Evolutionary conservation across 768 basidiomycete species (phyloP).

Genomic region (Russula vinacea): DNA sequence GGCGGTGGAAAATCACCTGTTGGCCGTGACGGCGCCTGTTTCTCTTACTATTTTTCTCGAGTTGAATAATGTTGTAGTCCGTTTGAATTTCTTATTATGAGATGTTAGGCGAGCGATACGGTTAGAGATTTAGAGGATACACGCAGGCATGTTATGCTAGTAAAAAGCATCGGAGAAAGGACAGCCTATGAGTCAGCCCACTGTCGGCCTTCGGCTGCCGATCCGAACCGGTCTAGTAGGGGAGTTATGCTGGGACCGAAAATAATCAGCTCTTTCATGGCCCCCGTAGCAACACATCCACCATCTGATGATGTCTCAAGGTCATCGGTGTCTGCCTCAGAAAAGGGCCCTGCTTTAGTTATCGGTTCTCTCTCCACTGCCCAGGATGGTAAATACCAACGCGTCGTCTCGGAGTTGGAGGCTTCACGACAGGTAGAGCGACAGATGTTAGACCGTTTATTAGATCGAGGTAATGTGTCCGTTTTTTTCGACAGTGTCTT

Average conservation of each 20-base stretch:
- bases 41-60: not conserved
- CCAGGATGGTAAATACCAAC: slow-evolving; percentile 75
- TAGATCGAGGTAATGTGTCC: slow-evolving; percentile 64
- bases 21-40: not conserved
- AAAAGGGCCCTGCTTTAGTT: slow-evolving; percentile 55
- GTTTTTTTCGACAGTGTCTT: slow-evolving; percentile 11
- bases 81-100: slow-evolving; percentile 2
- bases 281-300: slow-evolving; percentile 55
- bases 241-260: not conserved
- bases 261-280: slow-evolving; percentile 42
- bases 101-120: not conserved
- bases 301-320: slow-evolving; percentile 26
- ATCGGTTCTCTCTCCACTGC: slow-evolving; percentile 79
- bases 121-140: too few species aligned
- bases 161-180: too few species aligned
- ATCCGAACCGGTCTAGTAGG: not conserved
- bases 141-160: too few species aligned
- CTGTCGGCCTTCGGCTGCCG: not conserved
- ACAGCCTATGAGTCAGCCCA: too few species aligned
- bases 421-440: slow-evolving; percentile 59
- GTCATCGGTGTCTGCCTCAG: slow-evolving; percentile 31
- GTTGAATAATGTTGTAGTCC: slow-evolving; percentile 8
- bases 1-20: not conserved
- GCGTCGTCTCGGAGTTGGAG: slow-evolving; percentile 59
- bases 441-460: slow-evolving; percentile 77